Evolutionary conservation across 495 filamentous ascomycete genomes (phyloP).

Genomic region (Penicillium nucicola): DNA sequence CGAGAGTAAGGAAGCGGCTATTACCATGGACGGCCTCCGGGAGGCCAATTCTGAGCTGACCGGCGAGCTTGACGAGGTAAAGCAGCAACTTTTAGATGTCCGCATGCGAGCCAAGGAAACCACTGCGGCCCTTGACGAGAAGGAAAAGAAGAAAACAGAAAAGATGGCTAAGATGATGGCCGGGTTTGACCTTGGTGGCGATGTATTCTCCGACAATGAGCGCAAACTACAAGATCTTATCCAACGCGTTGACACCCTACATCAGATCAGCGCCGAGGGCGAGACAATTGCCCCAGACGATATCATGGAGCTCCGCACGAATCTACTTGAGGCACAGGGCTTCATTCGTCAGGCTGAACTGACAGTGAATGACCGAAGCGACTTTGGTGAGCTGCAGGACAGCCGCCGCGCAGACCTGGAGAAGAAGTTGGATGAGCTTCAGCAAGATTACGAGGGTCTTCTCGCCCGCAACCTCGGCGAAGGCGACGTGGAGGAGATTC

Average conservation of each 20-base stretch:
- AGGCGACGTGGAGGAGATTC: conserved; percentile 78
- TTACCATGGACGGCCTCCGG: conserved; percentile 96
- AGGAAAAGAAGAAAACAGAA: conserved; percentile 97
- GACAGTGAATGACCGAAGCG: conserved; percentile 64
- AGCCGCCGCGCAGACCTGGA: conserved; percentile 71
- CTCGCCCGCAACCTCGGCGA: conserved; percentile 76
- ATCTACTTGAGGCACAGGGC: conserved; percentile 82
- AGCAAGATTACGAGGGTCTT: conserved; percentile 77
- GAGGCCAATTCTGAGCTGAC: conserved; percentile 94
- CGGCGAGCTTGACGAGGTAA: conserved; percentile 86
- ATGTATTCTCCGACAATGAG: conserved; percentile 90
- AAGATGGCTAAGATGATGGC: conserved; percentile 99
- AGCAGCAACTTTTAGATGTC: conserved; percentile 92
- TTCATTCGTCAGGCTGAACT: conserved; percentile 92
- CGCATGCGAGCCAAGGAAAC: conserved; percentile 96
- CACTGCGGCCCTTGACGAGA: conserved; percentile 81
- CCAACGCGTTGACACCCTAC: conserved; percentile 72
- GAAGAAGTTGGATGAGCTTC: conserved; percentile 63
- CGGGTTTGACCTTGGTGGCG: conserved; percentile 86
- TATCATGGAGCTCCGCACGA: conserved; percentile 68
- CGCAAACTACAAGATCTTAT: conserved; percentile 77
- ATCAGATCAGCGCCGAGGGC: conserved; percentile 69
- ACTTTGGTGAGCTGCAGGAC: conserved; percentile 58
- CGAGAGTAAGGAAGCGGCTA: conserved; percentile 92
- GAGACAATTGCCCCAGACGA: conserved; percentile 80